Evolutionary conservation across 1,284 basidiomycete genomes (phyloP).

Genomic region (Ceratobasidium sp.): DNA sequence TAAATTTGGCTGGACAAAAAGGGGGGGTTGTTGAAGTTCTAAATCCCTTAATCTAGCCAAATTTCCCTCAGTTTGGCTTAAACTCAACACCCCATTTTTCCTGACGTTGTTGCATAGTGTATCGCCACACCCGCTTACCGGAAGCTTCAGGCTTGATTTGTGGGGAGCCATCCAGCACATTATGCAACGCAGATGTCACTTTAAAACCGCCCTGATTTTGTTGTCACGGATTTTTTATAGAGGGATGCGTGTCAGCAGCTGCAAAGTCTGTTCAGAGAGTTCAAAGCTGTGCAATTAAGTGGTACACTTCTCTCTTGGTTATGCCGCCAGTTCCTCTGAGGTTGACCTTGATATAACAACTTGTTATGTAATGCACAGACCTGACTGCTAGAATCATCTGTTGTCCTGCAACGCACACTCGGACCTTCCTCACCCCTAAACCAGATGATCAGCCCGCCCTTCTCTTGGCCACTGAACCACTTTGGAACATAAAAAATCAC

Average conservation of each 20-base stretch:
- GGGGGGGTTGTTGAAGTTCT: no score
- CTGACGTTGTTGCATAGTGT: no score
- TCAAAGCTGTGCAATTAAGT: slow-evolving; percentile 68
- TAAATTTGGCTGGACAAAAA: no score
- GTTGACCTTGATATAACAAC: slow-evolving; percentile 61
- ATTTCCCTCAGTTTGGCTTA: no score
- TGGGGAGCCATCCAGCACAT: no score
- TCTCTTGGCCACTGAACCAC: slow-evolving; percentile 63
- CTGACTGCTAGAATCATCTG: background rate
- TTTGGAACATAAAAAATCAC: no score
- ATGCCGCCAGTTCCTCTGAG: slow-evolving; percentile 60
- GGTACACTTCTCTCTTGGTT: slow-evolving; percentile 60
- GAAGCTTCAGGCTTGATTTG: no score
- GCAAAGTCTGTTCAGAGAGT: slow-evolving; percentile 66
- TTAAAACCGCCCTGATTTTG: slow-evolving; percentile 52
- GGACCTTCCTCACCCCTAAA: slow-evolving; percentile 36
- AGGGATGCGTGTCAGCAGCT: slow-evolving; percentile 69
- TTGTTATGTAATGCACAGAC: slow-evolving; percentile 5
- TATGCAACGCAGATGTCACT: slow-evolving; percentile 25
- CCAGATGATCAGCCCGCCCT: slow-evolving; percentile 36
- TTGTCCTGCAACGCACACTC: slow-evolving; percentile 1
- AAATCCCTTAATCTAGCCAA: no score
- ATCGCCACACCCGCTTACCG: no score
- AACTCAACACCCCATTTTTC: no score
- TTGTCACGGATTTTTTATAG: slow-evolving; percentile 59